These are phyloP conservation scores for Neofusicoccum laricinum DNA, from an alignment of 2,329 filamentous ascomycete species.

Conservation along the genomic window DNA sequence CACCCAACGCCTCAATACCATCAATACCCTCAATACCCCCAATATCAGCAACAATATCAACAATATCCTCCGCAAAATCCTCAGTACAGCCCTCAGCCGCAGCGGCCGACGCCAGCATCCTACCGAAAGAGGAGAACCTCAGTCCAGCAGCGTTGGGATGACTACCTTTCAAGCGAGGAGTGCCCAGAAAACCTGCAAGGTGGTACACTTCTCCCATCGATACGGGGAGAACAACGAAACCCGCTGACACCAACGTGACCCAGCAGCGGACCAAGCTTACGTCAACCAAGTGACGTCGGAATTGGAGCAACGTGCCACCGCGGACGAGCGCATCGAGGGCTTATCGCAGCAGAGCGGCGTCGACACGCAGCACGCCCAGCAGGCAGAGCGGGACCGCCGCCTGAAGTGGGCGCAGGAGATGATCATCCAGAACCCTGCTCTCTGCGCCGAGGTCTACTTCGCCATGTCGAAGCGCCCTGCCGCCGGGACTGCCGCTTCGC, in stretches of 20 bases:
- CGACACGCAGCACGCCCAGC: not conserved
- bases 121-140: not conserved
- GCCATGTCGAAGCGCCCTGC: conserved; percentile 9
- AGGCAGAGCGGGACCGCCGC: conserved; percentile 11
- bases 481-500: not conserved
- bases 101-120: not conserved
- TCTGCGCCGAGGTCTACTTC: conserved; percentile 15
- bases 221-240: not conserved
- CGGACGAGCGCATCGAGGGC: conserved; percentile 6
- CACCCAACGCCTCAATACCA: not conserved
- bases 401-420: conserved; percentile 16
- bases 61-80: not conserved
- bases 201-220: not conserved
- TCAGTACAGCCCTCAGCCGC: not conserved
- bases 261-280: conserved; percentile 3
- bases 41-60: not conserved
- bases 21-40: not conserved
- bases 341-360: not conserved
- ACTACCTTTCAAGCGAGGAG: conserved; percentile 14
- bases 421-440: conserved; percentile 14
- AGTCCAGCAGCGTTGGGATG: conserved; percentile 14
- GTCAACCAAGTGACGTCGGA: conserved; percentile 12
- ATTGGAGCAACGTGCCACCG: conserved; percentile 1
- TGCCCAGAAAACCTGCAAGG: conserved; percentile 11
- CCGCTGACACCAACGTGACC: not conserved